phyloP scores from a whole-genome alignment of 2,329 filamentous ascomycete genomes.

The Hypoxylon sp. region DNA sequence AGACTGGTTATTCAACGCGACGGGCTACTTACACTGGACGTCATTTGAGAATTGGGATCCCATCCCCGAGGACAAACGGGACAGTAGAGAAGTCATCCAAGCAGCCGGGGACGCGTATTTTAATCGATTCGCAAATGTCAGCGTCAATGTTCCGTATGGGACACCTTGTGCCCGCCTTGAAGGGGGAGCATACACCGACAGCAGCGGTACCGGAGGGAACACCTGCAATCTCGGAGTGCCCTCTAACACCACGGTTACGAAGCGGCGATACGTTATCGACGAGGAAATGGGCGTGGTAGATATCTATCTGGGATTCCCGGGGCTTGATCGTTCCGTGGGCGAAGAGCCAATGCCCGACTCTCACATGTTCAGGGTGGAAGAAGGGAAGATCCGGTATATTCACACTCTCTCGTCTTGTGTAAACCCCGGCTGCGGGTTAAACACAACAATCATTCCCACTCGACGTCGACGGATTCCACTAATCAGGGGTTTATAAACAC shows the following conservation, averaged over 20 bases:
- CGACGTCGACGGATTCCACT: not conserved
- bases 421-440: slow-evolving; percentile 38
- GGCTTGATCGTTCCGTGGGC: slow-evolving; percentile 35
- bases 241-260: slow-evolving; percentile 45
- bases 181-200: slow-evolving; percentile 47
- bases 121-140: slow-evolving; percentile 46
- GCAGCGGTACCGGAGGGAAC: slow-evolving; percentile 39
- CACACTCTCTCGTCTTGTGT: slow-evolving; percentile 49
- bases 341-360: slow-evolving; percentile 40
- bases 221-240: slow-evolving; percentile 48
- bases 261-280: slow-evolving; percentile 50
- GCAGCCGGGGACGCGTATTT: slow-evolving; percentile 51
- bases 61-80: slow-evolving; percentile 47
- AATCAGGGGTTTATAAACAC: not conserved
- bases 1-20: slow-evolving; percentile 52
- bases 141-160: slow-evolving; percentile 45
- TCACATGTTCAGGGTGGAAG: slow-evolving; percentile 50
- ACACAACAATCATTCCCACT: slow-evolving; percentile 15
- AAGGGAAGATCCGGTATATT: slow-evolving; percentile 50
- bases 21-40: slow-evolving; percentile 46
- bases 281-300: slow-evolving; percentile 49
- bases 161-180: slow-evolving; percentile 50
- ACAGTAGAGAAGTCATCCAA: slow-evolving; percentile 47
- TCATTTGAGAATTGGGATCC: slow-evolving; percentile 49
- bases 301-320: slow-evolving; percentile 49